phyloP scores from a whole-genome alignment of 208 protist genomes.

The Acanthamoeba culbertsoni region DNA sequence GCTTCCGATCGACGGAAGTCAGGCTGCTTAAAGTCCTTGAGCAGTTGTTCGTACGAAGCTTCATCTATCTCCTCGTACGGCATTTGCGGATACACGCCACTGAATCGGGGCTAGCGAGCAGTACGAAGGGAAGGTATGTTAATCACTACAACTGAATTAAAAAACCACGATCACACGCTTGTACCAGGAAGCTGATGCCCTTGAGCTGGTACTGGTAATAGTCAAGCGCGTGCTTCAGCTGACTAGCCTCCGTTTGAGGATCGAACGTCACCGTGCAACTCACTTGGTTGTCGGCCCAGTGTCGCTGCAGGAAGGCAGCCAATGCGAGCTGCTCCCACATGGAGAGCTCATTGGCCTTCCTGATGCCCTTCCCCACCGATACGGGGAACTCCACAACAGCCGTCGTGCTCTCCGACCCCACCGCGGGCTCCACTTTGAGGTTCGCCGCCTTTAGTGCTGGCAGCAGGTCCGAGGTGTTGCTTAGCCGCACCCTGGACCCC shows the following conservation, averaged over 20 bases:
- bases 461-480: constrained; percentile 39
- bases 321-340: constrained; percentile 89
- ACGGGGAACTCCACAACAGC: constrained; percentile 84
- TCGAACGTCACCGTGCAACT: constrained; percentile 86
- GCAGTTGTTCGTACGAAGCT: constrained; percentile 64
- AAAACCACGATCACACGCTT: background rate
- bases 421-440: constrained; percentile 80
- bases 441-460: constrained; percentile 66
- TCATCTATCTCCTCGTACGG: constrained; percentile 83
- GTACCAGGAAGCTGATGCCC: constrained; percentile 81
- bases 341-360: constrained; percentile 72
- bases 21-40: constrained; percentile 43
- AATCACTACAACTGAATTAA: too few species aligned
- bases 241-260: constrained; percentile 76
- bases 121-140: background rate
- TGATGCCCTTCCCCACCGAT: constrained; percentile 78
- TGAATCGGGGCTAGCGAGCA: background rate
- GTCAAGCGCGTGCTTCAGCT: constrained; percentile 80
- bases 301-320: constrained; percentile 83
- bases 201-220: constrained; percentile 90
- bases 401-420: constrained; percentile 69
- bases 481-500: constrained; percentile 6
- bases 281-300: constrained; percentile 89
- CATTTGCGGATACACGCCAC: constrained; percentile 80
- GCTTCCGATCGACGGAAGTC: constrained; percentile 12